Evolutionary conservation across 306 rosid species (phyloP), one percentile per base, ranked within the genome.

Genomic region (Trifolium subterraneum): DNA sequence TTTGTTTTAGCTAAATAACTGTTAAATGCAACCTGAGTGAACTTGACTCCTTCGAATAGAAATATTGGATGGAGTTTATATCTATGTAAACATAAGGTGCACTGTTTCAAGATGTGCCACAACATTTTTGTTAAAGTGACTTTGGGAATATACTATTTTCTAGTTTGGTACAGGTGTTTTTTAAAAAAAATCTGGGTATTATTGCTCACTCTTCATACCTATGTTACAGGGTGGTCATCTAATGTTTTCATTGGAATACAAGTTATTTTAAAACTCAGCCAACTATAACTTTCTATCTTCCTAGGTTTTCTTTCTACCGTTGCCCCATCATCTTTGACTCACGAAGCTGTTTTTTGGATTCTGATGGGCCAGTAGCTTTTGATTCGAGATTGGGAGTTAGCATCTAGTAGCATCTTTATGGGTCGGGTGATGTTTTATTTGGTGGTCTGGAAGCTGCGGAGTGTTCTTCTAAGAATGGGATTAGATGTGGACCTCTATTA

Each of bases 1-100:
- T 59, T 44, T 13, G 16, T 18, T 66, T 48, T 54, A 41, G 35
- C 62, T 56, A 18, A 76, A 44, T 33, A 45, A 77, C 25, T 68
- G 52, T 68, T 58, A 44, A 19, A 14, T 33, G 39, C 31, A 2
- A 68, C 27, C 35, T 31, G 74, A 56, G 14, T 68, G 69, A 76
- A 70, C 48, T 29, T 10, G 10, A 60, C 44, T 66, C 23, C 18
- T 8, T 22, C 25, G 33, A 29, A 29, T 4, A 4, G 33, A 29
- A 29, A 29, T 0, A 29, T 29, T 29, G 33, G 33, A 29, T 4
- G 33, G 1, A 29, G 33, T 29, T 29, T 29, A 4, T 29, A 29
- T 29, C 33, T 29, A 6, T 29, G 33, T 6, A 3, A 29, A 29
- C 33, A 29, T 29, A 29, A 4, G 33, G 33, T 29, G 4, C 33